Evolutionary conservation across 257 asterid species (phyloP).

Genomic region (Rauvolfia tetraphylla): DNA sequence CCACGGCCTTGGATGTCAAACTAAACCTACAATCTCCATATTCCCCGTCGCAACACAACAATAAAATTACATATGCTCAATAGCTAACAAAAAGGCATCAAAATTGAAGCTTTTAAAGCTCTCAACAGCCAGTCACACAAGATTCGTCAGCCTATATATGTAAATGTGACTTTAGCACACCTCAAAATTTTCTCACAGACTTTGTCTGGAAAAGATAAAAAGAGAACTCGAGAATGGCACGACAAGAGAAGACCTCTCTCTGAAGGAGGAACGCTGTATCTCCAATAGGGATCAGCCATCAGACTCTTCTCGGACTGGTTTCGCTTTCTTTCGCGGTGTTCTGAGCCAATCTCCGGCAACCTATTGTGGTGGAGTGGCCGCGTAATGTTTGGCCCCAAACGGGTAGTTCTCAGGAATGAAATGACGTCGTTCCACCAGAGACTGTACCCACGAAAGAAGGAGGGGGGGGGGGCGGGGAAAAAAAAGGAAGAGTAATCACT

Average conservation of each 20-base stretch:
- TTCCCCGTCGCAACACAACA: neutral
- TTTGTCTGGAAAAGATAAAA: neutral
- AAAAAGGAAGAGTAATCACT: no score
- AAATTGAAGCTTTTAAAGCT: neutral
- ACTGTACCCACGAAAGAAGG: no score
- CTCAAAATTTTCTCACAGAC: neutral
- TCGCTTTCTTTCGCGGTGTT: no score
- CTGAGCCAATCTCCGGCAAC: slow-evolving; percentile 1
- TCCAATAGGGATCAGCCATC: slow-evolving; percentile 61
- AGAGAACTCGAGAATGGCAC: neutral
- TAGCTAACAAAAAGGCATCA: neutral
- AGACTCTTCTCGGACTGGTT: neutral
- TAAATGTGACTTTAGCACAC: neutral
- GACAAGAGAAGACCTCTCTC: slow-evolving; percentile 24
- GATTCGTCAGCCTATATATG: neutral
- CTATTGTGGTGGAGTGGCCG: neutral
- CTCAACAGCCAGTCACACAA: neutral
- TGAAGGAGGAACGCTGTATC: slow-evolving; percentile 33
- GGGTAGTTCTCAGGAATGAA: no score
- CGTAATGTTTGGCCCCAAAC: no score
- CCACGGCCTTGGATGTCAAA: neutral
- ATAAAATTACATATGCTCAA: neutral
- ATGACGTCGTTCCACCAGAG: no score
- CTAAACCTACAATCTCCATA: neutral
- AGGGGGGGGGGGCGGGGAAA: no score